These are phyloP conservation scores for Aspergillus costaricaensis DNA, from an alignment of 2,329 filamentous ascomycete genomes.

Conservation along the genomic window DNA sequence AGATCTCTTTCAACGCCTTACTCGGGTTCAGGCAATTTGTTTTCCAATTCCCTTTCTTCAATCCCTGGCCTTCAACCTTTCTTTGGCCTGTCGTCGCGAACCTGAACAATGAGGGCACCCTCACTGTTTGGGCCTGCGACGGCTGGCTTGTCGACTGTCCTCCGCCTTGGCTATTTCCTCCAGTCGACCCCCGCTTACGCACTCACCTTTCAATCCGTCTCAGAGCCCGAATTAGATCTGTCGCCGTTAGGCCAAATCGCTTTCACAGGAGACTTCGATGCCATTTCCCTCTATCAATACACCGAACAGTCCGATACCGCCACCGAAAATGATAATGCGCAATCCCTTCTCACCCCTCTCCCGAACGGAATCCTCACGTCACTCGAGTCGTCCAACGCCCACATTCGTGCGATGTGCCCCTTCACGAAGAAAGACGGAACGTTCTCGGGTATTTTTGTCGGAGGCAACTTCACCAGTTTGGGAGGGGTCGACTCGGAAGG, in stretches of 20 bases:
- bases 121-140: conserved; percentile 50
- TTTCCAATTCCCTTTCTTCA: background rate
- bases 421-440: conserved; percentile 68
- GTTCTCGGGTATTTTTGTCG: conserved; percentile 75
- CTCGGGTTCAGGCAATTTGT: conserved; percentile 9
- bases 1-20: conserved; percentile 16
- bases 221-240: conserved; percentile 63
- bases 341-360: conserved; percentile 76
- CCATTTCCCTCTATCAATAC: conserved; percentile 86
- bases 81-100: conserved; percentile 40
- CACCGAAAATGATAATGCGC: conserved; percentile 71
- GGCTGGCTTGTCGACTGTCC: conserved; percentile 39
- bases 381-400: conserved; percentile 75
- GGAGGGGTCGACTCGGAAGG: conserved; percentile 73
- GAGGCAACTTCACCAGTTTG: conserved; percentile 93
- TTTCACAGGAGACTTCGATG: conserved; percentile 84
- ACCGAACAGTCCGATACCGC: conserved; percentile 69
- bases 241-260: conserved; percentile 77
- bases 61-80: conserved; percentile 10
- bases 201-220: conserved; percentile 39
- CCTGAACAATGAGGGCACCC: conserved; percentile 46
- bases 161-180: conserved; percentile 30
- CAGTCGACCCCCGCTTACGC: conserved; percentile 29
- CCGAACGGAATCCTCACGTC: conserved; percentile 82
- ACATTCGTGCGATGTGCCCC: conserved; percentile 85